Percentiles rank a stretch among this genome's conserved stretches.
These are phyloP conservation scores for Gossypium sturtianum DNA, from an alignment of 345 rosid species.

Conservation along the genomic window DNA sequence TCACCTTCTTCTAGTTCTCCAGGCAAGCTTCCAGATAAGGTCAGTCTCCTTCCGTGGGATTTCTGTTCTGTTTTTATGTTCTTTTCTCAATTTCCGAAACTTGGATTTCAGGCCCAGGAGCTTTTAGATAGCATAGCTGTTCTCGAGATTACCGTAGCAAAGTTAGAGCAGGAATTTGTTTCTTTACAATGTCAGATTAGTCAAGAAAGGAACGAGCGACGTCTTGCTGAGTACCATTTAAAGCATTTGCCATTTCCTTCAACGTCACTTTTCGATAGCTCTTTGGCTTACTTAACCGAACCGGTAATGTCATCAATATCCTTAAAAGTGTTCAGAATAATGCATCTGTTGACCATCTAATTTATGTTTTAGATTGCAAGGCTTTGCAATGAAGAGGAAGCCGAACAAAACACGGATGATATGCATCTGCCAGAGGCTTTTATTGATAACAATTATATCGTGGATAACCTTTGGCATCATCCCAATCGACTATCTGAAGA, in stretches of 20 bases:
- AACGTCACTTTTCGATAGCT: slow-evolving; percentile 25
- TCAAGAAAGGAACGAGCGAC: slow-evolving; percentile 83
- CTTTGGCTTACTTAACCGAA: slow-evolving; percentile 23
- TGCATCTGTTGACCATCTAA: neutral
- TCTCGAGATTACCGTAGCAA: slow-evolving; percentile 59
- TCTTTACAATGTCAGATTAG: slow-evolving; percentile 59
- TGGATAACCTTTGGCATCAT: slow-evolving; percentile 41
- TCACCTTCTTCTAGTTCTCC: slow-evolving; percentile 46
- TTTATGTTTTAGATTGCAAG: slow-evolving; percentile 24
- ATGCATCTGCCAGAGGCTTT: slow-evolving; percentile 10
- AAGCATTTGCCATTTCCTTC: slow-evolving; percentile 38
- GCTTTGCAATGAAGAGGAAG: slow-evolving; percentile 24
- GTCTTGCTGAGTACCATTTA: slow-evolving; percentile 50
- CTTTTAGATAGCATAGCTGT: slow-evolving; percentile 62
- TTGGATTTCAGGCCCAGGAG: slow-evolving; percentile 58
- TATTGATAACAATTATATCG: slow-evolving; percentile 19
- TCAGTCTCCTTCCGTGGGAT: slow-evolving; percentile 20
- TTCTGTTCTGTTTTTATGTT: slow-evolving; percentile 9
- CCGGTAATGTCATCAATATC: slow-evolving; percentile 15
- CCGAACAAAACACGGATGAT: slow-evolving; percentile 19
- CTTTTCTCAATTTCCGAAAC: slow-evolving; percentile 5
- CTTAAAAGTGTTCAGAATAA: neutral
- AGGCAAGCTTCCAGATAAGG: slow-evolving; percentile 66
- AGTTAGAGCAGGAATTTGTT: slow-evolving; percentile 72
- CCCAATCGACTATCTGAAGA: slow-evolving; percentile 55